Base-by-base conservation (phyloP, 306 rosid species). In the Vigna unguiculata region DNA sequence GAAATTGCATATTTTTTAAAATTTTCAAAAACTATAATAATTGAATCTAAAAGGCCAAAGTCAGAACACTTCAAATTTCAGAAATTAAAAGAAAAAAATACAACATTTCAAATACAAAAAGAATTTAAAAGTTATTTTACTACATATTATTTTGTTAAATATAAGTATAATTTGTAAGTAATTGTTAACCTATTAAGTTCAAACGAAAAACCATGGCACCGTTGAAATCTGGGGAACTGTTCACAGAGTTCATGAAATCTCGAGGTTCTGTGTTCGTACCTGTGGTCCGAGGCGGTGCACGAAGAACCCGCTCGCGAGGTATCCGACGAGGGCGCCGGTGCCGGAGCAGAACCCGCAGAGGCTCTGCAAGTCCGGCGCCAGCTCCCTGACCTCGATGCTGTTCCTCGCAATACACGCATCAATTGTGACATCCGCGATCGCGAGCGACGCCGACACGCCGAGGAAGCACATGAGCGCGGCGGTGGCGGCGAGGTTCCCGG, bases 401-500 rank as follows among this genome's bases (percentile, higher is more conserved):
- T 75, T 86, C 82, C 89, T 79, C 7, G 93, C 97, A 30, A 92
- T 88, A 45, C 96, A 90, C 2, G 97, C 96, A 5, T 92, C 97
- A 11, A 92, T 88, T 2, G 92, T 86, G n/a, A 92, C 97, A 3
- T 87, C 95, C 1, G 93, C 83, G 1, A 92, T 88, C 1, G 97
- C 91, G 69, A 88, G 30, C 21, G 90, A 84, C 0, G 88, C 90
- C 6, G 88, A 80, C 0, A 90, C 75, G 0, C 91, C 91, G 1
- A 92, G 16, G n/a, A 92, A 85, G 55, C 86, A 87, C 0, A 62
- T 2, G 63, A 92, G 16, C 0, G 96, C 97, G 2, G 48, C 78
- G 1, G 3, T 77, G 3, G 55, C 85, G 12, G 79, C 12, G 67
- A 88, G 15, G 1, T 38, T 19, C 4, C 61, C 81, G 0, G 5